Evolutionary conservation across 2,329 filamentous ascomycete genomes (phyloP), one percentile per base, ranked within the genome.

Genomic region (Aspergillus udagawae): DNA sequence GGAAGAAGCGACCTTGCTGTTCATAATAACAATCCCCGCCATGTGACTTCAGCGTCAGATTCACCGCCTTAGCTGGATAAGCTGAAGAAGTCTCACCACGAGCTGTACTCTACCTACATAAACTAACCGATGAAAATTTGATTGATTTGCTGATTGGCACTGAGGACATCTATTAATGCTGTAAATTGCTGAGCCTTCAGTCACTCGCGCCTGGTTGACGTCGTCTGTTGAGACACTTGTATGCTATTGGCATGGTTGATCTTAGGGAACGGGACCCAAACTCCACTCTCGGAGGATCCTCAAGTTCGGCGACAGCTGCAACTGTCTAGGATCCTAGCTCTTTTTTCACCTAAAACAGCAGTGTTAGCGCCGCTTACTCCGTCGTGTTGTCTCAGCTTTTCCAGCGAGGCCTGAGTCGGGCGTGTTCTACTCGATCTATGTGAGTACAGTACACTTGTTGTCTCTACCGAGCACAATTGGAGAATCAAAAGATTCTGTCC

Each of bases 41-140:
- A 68, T 72, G 65, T 65, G 69, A 68, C 66, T 64, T 69, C 67
- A 69, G 65, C 65, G 65, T 62, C 64, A 60, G 60, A 62, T 48
- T 62, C 58, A 65, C 63, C 63, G 63, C 61, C 60, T 61, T 58
- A 29, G 28, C 42, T 44, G 38, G 41, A 48, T 50, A 57, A 49
- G 51, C 35, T 7, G 17, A 50, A 2, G 7, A 48, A 38, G 27
- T 4, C 21, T 35, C 21, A 25, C 44, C 12, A 27, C 12, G 4
- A 47, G 44, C 44, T 27, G 44, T 23, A 12, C 9, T 47, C 23
- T 23, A 2, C 21, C 23, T 7, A 21, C 21, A n/a, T 25, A 7
- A 47, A 27, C 44, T 23, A 3, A 25, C 3, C 2, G 2, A 7
- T 38, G 32, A 52, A 56, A 52, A 27, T 62, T 58, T 51, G 53